These are phyloP conservation scores for Biscogniauxia mediterranea DNA, from an alignment of 2,329 filamentous ascomycete genomes.

Conservation along the genomic window DNA sequence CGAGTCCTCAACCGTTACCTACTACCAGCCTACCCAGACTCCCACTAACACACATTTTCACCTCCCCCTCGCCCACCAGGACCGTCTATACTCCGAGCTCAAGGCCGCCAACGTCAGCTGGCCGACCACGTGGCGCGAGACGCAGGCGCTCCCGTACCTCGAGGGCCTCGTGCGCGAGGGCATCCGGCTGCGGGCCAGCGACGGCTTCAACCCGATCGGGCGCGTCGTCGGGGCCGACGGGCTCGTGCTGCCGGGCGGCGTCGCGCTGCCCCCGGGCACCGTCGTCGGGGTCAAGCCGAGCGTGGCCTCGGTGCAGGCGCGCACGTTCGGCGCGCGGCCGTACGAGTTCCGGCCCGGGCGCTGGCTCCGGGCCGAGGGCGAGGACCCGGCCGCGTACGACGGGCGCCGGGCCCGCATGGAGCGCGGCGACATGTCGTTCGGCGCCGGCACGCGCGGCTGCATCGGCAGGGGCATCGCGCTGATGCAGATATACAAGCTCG, in stretches of 20 bases:
- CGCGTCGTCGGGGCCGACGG: conserved; percentile 1
- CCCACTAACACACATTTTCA: too few species aligned
- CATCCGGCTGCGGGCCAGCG: neutral
- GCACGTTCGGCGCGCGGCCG: conserved; percentile 4
- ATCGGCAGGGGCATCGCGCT: conserved; percentile 5
- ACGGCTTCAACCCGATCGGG: conserved; percentile 4
- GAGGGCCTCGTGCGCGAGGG: conserved; percentile 8
- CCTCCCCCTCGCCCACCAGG: neutral
- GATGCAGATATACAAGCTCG: conserved; percentile 9
- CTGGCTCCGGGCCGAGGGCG: conserved; percentile 2
- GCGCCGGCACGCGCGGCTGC: conserved; percentile 5
- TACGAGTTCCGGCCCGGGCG: conserved; percentile 6
- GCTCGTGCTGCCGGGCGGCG: conserved; percentile 2
- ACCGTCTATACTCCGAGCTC: conserved; percentile 6
- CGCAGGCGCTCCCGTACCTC: conserved; percentile 6
- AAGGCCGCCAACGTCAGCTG: neutral
- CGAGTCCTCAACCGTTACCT: too few species aligned
- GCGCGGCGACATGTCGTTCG: conserved; percentile 6
- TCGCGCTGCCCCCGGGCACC: conserved; percentile 3
- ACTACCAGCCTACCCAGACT: too few species aligned
- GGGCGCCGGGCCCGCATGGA: conserved; percentile 4
- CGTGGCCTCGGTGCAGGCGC: conserved; percentile 1
- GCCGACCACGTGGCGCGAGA: conserved; percentile 1
- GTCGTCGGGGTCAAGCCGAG: conserved; percentile 8
- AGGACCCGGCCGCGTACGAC: neutral